phyloP scores from a whole-genome alignment of 2,329 filamentous ascomycete genomes.

The Hypoxylon sp. region DNA sequence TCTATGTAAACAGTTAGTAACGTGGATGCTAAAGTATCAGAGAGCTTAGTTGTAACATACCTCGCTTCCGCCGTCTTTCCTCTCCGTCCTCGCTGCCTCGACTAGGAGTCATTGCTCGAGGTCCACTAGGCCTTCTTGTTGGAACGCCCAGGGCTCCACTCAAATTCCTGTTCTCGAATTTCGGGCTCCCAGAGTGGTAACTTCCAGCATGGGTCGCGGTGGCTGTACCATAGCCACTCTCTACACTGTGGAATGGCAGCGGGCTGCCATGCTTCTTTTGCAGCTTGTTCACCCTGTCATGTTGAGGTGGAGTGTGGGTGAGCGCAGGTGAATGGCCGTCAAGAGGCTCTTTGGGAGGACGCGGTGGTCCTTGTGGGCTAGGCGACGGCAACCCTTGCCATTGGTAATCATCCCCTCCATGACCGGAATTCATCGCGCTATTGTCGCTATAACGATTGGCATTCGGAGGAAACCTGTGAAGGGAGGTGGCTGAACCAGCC shows the following conservation, averaged over 20 bases:
- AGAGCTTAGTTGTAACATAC: conserved; percentile 57
- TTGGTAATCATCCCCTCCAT: conserved; percentile 61
- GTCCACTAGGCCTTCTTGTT: conserved; percentile 69
- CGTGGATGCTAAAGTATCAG: neutral
- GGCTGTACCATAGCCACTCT: conserved; percentile 68
- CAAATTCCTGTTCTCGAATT: conserved; percentile 70
- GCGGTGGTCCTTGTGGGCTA: conserved; percentile 64
- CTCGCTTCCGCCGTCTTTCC: conserved; percentile 70
- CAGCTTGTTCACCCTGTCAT: conserved; percentile 65
- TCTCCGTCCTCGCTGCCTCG: conserved; percentile 61
- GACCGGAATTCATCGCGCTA: conserved; percentile 55
- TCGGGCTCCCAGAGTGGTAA: conserved; percentile 66
- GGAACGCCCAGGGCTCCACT: conserved; percentile 67
- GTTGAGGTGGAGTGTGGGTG: conserved; percentile 62
- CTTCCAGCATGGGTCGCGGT: conserved; percentile 62
- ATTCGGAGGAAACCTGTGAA: conserved; percentile 67
- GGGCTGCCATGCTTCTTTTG: conserved; percentile 68
- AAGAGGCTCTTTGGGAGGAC: conserved; percentile 75
- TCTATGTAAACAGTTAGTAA: conserved; percentile 55
- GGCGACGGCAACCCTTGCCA: conserved; percentile 60
- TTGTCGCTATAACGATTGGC: conserved; percentile 65
- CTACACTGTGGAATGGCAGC: conserved; percentile 69
- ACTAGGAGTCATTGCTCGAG: conserved; percentile 72
- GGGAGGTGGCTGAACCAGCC: conserved; percentile 72
- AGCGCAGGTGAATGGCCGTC: conserved; percentile 56